phyloP scores from a whole-genome alignment of 2,329 filamentous ascomycete species.

The Plenodomus lindquistii region DNA sequence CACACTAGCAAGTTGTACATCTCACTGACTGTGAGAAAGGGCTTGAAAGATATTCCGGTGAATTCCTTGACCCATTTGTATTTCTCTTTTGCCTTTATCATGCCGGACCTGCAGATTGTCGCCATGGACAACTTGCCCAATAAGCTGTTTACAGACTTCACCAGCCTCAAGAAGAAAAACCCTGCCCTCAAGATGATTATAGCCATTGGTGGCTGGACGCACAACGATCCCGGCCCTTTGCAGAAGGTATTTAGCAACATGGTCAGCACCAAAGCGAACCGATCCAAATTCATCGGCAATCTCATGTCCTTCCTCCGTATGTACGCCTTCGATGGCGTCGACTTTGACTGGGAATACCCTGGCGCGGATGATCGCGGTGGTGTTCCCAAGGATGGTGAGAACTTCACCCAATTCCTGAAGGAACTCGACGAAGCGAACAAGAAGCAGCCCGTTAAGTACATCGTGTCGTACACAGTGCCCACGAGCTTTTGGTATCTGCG shows the following conservation, averaged over 20 bases:
- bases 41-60: neutral
- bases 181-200: slow-evolving; percentile 37
- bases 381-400: neutral
- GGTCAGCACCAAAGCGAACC: slow-evolving; percentile 15
- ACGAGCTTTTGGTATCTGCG: slow-evolving; percentile 2
- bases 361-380: slow-evolving; percentile 10
- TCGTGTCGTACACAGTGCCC: slow-evolving; percentile 16
- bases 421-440: neutral
- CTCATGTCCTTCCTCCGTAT: slow-evolving; percentile 44
- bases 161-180: slow-evolving; percentile 35
- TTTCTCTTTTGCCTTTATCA: slow-evolving; percentile 3
- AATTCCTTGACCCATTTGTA: slow-evolving; percentile 1
- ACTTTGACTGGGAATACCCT: slow-evolving; percentile 50
- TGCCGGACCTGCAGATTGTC: neutral
- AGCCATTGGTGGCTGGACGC: slow-evolving; percentile 47
- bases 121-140: neutral
- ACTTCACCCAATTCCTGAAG: slow-evolving; percentile 1
- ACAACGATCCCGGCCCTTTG: slow-evolving; percentile 42
- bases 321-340: slow-evolving; percentile 51
- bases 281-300: slow-evolving; percentile 39
- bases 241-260: slow-evolving; percentile 39
- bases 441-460: neutral
- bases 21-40: neutral
- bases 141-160: neutral
- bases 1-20: neutral